A percentile compares a stretch with the other conserved stretches of the same genome.
Conservation (phyloP, 352 stramenopile genomes). For the Hyaloperonospora arabidopsidis region DNA sequence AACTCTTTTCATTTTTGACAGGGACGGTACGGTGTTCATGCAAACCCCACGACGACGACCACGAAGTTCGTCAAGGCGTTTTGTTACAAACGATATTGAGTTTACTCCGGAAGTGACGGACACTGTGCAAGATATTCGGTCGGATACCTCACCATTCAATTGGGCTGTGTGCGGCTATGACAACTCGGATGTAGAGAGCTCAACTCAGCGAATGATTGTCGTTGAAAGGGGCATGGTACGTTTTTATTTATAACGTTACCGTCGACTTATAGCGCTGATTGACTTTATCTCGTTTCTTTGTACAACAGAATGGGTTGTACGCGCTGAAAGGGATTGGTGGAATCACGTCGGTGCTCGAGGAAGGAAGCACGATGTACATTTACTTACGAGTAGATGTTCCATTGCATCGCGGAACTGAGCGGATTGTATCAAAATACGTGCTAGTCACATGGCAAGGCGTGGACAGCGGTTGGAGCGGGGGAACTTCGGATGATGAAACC, state of each 20-base stretch:
- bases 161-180: constrained; percentile 83
- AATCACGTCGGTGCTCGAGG: constrained; percentile 63
- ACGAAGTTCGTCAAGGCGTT: constrained; percentile 58
- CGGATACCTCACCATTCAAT: constrained; percentile 71
- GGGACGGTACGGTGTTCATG: constrained; percentile 56
- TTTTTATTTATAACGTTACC: neutral
- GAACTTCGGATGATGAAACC: constrained; percentile 70
- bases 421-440: constrained; percentile 84
- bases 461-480: constrained; percentile 36
- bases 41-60: constrained; percentile 53
- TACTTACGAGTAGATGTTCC: constrained; percentile 84
- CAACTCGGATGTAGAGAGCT: constrained; percentile 46
- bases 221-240: constrained; percentile 82
- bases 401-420: constrained; percentile 68
- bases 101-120: constrained; percentile 61
- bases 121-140: constrained; percentile 76
- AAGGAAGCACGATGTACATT: constrained; percentile 84
- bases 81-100: constrained; percentile 78
- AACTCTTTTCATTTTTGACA: constrained; percentile 12
- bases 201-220: constrained; percentile 61
- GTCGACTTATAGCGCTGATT: neutral
- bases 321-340: constrained; percentile 77
- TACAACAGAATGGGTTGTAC: constrained; percentile 60
- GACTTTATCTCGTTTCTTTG: constrained; percentile 6
- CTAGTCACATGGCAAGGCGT: constrained; percentile 78